phyloP scores from a whole-genome alignment of 2,329 filamentous ascomycete species.

The Hypoxylon sp. region DNA sequence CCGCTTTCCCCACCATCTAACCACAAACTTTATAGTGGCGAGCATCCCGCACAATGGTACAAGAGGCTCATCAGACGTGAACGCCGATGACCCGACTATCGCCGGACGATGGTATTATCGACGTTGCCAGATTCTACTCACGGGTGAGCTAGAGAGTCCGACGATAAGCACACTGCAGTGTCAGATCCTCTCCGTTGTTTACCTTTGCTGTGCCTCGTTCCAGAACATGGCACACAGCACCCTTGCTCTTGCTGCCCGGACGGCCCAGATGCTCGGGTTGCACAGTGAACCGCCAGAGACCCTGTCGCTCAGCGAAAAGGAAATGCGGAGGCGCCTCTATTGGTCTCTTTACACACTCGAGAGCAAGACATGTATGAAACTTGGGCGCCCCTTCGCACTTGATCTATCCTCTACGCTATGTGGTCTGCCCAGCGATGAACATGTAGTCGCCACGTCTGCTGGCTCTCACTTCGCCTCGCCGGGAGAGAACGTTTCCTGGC shows the following conservation, averaged over 20 bases:
- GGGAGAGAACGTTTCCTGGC: slow-evolving; percentile 48
- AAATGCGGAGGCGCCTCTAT: slow-evolving; percentile 57
- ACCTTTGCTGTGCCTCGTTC: slow-evolving; percentile 56
- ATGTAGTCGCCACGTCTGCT: slow-evolving; percentile 40
- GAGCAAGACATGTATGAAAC: slow-evolving; percentile 54
- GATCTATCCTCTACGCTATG: slow-evolving; percentile 47
- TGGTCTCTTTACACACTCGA: slow-evolving; percentile 60
- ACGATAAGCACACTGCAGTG: slow-evolving; percentile 57
- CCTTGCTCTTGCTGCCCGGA: slow-evolving; percentile 51
- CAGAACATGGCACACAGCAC: slow-evolving; percentile 56
- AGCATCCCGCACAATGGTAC: no score
- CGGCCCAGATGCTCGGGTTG: slow-evolving; percentile 56
- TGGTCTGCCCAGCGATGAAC: slow-evolving; percentile 49
- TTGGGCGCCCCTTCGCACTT: slow-evolving; percentile 54
- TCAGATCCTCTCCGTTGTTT: slow-evolving; percentile 54
- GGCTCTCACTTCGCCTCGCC: slow-evolving; percentile 44
- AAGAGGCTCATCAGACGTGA: slow-evolving; percentile 20
- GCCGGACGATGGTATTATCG: slow-evolving; percentile 57
- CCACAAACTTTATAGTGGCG: no score
- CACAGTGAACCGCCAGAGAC: slow-evolving; percentile 58
- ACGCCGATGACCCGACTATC: slow-evolving; percentile 48
- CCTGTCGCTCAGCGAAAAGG: slow-evolving; percentile 20
- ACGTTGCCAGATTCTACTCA: slow-evolving; percentile 54
- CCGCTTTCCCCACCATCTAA: no score
- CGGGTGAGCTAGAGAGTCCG: slow-evolving; percentile 55